phyloP scores from a whole-genome alignment of 1,284 basidiomycete genomes.

The Schizopora paradoxa region DNA sequence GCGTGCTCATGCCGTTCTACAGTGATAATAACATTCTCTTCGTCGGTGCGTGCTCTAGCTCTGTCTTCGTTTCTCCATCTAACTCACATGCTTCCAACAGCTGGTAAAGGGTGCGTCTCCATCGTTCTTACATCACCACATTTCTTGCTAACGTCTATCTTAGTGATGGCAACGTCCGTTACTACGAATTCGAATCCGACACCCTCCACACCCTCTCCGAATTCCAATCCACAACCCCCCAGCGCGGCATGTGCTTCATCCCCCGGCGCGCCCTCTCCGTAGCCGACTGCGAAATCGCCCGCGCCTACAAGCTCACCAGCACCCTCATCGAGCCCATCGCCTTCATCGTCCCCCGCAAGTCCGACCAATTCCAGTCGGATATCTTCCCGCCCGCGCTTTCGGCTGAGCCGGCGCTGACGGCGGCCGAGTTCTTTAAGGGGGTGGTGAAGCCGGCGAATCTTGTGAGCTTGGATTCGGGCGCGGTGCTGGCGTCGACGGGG shows the following conservation, averaged over 20 bases:
- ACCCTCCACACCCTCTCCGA: slow-evolving; percentile 78
- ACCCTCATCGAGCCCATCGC: slow-evolving; percentile 81
- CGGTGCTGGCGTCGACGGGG: slow-evolving; percentile 35
- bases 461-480: slow-evolving; percentile 58
- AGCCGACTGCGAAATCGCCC: slow-evolving; percentile 90
- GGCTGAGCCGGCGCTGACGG: slow-evolving; percentile 77
- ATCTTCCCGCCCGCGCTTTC: slow-evolving; percentile 95
- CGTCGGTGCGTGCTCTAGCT: slow-evolving; percentile 51
- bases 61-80: neutral
- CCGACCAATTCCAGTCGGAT: slow-evolving; percentile 87
- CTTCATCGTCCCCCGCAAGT: slow-evolving; percentile 92
- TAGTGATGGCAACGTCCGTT: slow-evolving; percentile 92
- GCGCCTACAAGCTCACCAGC: slow-evolving; percentile 87
- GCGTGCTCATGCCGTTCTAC: slow-evolving; percentile 98
- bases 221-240: slow-evolving; percentile 87
- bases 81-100: slow-evolving; percentile 29
- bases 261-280: slow-evolving; percentile 87
- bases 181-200: slow-evolving; percentile 93
- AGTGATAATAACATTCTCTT: slow-evolving; percentile 92
- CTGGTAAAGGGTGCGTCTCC: slow-evolving; percentile 83
- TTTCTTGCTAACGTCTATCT: no score
- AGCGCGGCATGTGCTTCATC: slow-evolving; percentile 95
- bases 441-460: slow-evolving; percentile 72
- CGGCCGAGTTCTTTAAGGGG: slow-evolving; percentile 84
- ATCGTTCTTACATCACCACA: no score